These are phyloP conservation scores for Plasmodium vivax DNA, from an alignment of 169 alveolate genomes.

Conservation along the genomic window DNA sequence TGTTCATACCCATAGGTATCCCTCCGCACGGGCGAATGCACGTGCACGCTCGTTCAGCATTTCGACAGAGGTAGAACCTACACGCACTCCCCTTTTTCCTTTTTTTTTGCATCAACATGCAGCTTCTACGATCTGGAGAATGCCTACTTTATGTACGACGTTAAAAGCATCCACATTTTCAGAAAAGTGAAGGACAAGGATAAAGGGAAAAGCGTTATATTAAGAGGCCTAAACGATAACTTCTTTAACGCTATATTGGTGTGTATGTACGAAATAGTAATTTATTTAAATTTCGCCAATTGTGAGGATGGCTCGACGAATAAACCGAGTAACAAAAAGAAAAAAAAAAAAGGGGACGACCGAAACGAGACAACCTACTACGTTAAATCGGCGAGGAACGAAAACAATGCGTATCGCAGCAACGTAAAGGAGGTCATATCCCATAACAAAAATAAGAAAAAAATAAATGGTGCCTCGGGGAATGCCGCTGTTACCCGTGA, in stretches of 20 bases:
- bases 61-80: not conserved
- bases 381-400: conserved; percentile 58
- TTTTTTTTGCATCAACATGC: not conserved
- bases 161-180: conserved; percentile 43
- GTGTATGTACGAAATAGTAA: conserved; percentile 62
- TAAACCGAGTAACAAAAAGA: conserved; percentile 3
- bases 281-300: conserved; percentile 21
- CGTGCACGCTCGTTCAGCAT: not conserved
- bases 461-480: not conserved
- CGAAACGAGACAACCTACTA: conserved; percentile 28
- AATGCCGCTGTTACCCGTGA: not conserved
- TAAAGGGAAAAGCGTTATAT: conserved; percentile 9
- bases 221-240: conserved; percentile 48
- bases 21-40: not conserved
- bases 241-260: conserved; percentile 63
- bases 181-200: conserved; percentile 6
- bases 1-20: not conserved
- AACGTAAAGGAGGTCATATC: conserved; percentile 49
- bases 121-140: conserved; percentile 52
- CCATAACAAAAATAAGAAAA: conserved; percentile 24
- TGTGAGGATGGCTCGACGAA: not conserved
- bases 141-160: conserved; percentile 39
- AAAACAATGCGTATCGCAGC: conserved; percentile 33
- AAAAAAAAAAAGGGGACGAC: not conserved
- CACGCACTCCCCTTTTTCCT: not conserved